Evolutionary conservation across 441 rosid species (phyloP), one percentile per base, ranked within the genome.

Genomic region (Croton setiger): DNA sequence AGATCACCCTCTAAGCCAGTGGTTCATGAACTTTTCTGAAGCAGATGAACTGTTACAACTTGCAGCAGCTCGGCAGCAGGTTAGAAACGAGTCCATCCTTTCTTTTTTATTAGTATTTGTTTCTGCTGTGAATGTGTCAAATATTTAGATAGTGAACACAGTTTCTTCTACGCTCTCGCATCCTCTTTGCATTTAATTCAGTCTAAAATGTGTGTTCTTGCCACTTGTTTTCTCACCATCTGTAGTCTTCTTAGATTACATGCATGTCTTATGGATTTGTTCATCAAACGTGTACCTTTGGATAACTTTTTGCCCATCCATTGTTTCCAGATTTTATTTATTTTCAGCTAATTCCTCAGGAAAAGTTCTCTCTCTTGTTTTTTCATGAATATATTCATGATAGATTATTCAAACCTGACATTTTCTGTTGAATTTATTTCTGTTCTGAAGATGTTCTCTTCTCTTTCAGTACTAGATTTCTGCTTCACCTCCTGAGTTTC

Each of bases 1-100:
- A 78, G 86, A 88, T 76, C 93, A 88, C 79, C 78, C 87, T 15
- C 90, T 91, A 63, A 81, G 79, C 76, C 89, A 82, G 61, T 91
- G 93, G 89, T 93, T 87, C 69, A 72, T 69, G 83, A 88, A 80
- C 67, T 91, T 89, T 72, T 89, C 95, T 2, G 98, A 93, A 77
- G 93, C 92, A 58, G 97, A 88, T 64, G 96, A 93, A 76, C 86
- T 91, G 37, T 80, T 79, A 62, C 85, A 86, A 74, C 88, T 93
- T 67, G 82, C 82, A 2, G 81, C 92, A 9, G 93, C 93, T 67
- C 93, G 93, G 64, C 93, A 89, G 51, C 93, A 91, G 98, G 96
- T 93, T 75, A 43, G 67, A 64, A 62, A 70, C 23, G 60, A 65
- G 43, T 39, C 27, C 49, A 39, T 56, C 5, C 43, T 21, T 53